Base-by-base conservation (phyloP, 176 grass and related monocot species). In the Triticum urartu region DNA sequence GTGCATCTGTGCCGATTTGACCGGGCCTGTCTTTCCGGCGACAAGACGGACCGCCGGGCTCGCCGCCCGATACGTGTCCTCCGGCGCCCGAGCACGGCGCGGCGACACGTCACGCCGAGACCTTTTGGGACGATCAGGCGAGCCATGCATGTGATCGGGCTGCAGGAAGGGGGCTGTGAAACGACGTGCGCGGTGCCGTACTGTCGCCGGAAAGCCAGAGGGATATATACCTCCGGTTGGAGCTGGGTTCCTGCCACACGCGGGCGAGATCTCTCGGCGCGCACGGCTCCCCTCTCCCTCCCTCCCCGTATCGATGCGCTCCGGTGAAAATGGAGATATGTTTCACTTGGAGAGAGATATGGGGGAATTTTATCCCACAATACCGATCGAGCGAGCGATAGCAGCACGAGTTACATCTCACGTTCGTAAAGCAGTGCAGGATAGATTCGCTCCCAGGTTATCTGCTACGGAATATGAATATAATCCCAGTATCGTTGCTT, bases 191-290 rank as follows among this genome's bases (percentile, higher is more conserved):
- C 22, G 59, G 52, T 68, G 79, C 40, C 32, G 74, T 67, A 43
- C 11, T 75, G 43, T 52, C 72, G 43, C 47, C 25, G 43, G 20
- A 83, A 88, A 83, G 80, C 42, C 50, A 36, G 0, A 14, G 72
- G 20, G 24, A 75, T 75, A 15, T 47, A n/a, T 83, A 26, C 80
- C 64, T 88, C 83, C 60, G 60, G 73, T 83, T 83, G 50, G 50
- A 54, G 50, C 5, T 8, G 2, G 54, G 54, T 59, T 59, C 54
- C 18, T 59, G 54, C 54, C 54, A 3, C 54, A 20, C 54, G 54
- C 72, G 72, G 58, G 63, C 3, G 12, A 56, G 24, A 82, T 73
- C 72, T 73, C 39, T 25, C n/a, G 3, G 33, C 18, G 20, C 35
- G 20, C 35, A 84, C 28, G 26, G 58, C 70, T 75, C 75, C 75